Base-by-base conservation (phyloP, 129 eudicot species). In the Helichrysum umbraculigerum region DNA sequence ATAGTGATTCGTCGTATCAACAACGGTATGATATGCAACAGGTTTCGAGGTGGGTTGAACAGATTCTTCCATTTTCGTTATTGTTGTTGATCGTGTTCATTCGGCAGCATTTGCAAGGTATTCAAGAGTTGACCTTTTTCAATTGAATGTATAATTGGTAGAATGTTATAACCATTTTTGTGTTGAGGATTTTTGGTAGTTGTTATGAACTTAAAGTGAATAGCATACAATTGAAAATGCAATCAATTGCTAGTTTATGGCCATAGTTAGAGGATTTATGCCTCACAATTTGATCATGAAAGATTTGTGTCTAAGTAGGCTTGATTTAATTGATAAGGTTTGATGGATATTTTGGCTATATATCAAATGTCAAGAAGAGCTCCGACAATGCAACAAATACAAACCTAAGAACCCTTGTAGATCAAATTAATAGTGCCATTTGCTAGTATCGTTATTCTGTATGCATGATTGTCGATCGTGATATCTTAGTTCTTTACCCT, bases 41-140 rank as follows among this genome's bases (percentile, higher is more conserved):
- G 73, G 81, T 84, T 60, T 86, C 93, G 3, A 64, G 88, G 68
- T 83, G 91, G 88, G 61, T 88, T 34, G 97, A 91, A 69, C 94
- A 86, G 82, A 85, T 91, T 86, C 91, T 91, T 79, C 97, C 94
- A 2, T 88, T 88, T 81, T 86, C 91, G n/a, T 75, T 91, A 84
- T 75, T 88, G 62, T 87, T 88, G 80, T 41, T 91, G 83, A 75
- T 87, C 21, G 95, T 91, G 32, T 88, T 91, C 67, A 87, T 91
- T 37, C 88, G 94, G 21, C 94, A 88, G 85, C 97, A 91, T 81
- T 83, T 88, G 85, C 94, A 85, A 88, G 97, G 97, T 91, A 79
- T 22, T 42, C 60, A 47, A 8, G 66, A 63, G 22, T 76, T 60
- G 17, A 61, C 60, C 63, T 68, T 59, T 7, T 17, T 25, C 10